Evolutionary conservation across 306 rosid genomes (phyloP), one percentile per base, ranked within the genome.

Genomic region (Fragaria iinumae): DNA sequence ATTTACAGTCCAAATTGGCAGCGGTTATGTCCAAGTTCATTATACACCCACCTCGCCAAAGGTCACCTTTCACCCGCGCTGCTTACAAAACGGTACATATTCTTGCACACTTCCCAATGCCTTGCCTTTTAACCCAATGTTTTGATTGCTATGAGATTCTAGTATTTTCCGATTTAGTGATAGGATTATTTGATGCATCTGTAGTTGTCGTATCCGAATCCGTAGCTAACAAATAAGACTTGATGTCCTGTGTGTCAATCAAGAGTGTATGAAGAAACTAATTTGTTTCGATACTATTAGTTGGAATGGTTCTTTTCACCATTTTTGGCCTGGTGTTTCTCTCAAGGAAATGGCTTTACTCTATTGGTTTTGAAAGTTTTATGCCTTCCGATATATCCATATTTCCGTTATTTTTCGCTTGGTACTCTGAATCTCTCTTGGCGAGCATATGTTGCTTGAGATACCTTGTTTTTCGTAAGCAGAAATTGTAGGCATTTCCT

Each of bases 21-120:
- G 87, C 93, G n/a, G 74, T 88, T 74, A 77, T 95, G 93, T 96
- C 96, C 23, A 88, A 95, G 78, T 95, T 92, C 83, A 92, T 95
- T 6, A 92, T 95, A 77, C 98, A 89, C 48, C 86, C 88, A 83
- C 93, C 97, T 73, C 96, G 86, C 16, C 90, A 89, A 53, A 87
- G 91, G 76, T 90, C 89, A 11, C 80, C 96, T 32, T 92, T 95
- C 80, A 76, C 87, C 71, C 88, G 87, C 87, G 95, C 97, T 49
- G 92, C 97, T 2, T 83, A 88, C 62, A 95, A 90, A 82, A 95
- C 98, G 92, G 98, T 95, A 83, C 18, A 53, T 23, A 55, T 21
- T 14, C 16, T 18, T 43, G 1, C 18, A 34, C 71, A 18, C 23
- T 81, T 71, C 6, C 73, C 59, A 44, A 57, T 56, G 36, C 36